Evolutionary conservation across 768 basidiomycete genomes (phyloP).

Genomic region (Termitomyces sp.): DNA sequence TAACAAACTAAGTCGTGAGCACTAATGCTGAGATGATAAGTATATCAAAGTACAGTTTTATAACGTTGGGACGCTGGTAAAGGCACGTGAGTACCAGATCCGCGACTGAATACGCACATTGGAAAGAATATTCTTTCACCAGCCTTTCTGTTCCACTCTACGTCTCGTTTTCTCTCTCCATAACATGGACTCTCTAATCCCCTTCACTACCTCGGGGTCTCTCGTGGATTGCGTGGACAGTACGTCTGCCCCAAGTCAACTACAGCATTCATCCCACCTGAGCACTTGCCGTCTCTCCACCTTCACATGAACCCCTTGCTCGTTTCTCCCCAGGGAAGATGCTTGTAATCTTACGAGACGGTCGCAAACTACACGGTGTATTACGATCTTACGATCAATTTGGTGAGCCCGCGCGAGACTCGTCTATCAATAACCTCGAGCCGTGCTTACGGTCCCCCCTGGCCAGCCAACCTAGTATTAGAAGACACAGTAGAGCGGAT

Average conservation of each 20-base stretch:
- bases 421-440: background rate
- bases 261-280: conserved; percentile 43
- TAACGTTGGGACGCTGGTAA: too few species aligned
- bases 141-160: too few species aligned
- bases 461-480: conserved; percentile 89
- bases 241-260: conserved; percentile 73
- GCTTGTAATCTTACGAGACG: conserved; percentile 94
- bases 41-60: too few species aligned
- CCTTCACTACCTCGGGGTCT: conserved; percentile 98
- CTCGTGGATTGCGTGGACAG: conserved; percentile 99
- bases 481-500: conserved; percentile 95
- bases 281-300: conserved; percentile 28
- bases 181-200: conserved; percentile 91
- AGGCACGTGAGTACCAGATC: too few species aligned
- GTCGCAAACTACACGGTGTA: conserved; percentile 93
- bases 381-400: conserved; percentile 98
- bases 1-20: too few species aligned
- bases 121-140: too few species aligned
- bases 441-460: background rate
- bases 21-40: too few species aligned
- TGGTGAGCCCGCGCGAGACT: conserved; percentile 53
- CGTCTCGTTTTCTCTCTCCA: background rate
- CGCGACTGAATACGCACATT: too few species aligned
- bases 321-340: conserved; percentile 80
- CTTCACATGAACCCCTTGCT: conserved; percentile 20